These are phyloP conservation scores for Castanea mollissima DNA, from an alignment of 306 rosid species.

Conservation along the genomic window DNA sequence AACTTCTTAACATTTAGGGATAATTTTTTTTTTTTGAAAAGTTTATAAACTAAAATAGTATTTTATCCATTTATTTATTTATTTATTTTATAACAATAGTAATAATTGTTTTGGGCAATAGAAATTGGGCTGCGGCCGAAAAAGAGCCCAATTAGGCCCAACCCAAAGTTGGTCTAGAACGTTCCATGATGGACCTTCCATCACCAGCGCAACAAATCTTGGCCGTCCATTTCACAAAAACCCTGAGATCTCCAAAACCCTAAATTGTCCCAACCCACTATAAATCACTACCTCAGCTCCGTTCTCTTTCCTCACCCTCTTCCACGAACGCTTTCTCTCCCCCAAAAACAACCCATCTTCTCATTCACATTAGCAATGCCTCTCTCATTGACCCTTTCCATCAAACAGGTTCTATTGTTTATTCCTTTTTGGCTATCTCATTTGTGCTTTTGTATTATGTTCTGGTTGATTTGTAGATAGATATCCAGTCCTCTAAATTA, in stretches of 20 bases:
- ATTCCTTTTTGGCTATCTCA: background rate
- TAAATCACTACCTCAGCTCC: background rate
- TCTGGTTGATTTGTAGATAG: too few species aligned
- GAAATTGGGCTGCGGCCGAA: too few species aligned
- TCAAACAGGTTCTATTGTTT: background rate
- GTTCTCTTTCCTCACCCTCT: too few species aligned
- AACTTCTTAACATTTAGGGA: too few species aligned
- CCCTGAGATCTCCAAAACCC: conserved; percentile 9
- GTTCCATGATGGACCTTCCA: background rate
- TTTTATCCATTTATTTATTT: too few species aligned
- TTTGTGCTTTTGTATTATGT: background rate
- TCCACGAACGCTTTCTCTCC: too few species aligned
- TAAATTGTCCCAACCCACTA: background rate
- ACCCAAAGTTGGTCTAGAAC: background rate
- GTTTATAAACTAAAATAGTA: too few species aligned
- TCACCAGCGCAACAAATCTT: background rate
- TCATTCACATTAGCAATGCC: background rate
- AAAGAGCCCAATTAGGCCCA: background rate
- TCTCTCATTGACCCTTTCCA: background rate
- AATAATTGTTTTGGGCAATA: background rate
- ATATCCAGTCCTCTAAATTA: background rate
- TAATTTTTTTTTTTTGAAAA: too few species aligned
- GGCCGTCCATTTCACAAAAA: conserved; percentile 18
- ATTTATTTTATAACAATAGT: too few species aligned
- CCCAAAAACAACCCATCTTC: rapidly evolving